These are phyloP conservation scores for Hypoxylon trugodes DNA, from an alignment of 495 filamentous ascomycete genomes.

Conservation along the genomic window DNA sequence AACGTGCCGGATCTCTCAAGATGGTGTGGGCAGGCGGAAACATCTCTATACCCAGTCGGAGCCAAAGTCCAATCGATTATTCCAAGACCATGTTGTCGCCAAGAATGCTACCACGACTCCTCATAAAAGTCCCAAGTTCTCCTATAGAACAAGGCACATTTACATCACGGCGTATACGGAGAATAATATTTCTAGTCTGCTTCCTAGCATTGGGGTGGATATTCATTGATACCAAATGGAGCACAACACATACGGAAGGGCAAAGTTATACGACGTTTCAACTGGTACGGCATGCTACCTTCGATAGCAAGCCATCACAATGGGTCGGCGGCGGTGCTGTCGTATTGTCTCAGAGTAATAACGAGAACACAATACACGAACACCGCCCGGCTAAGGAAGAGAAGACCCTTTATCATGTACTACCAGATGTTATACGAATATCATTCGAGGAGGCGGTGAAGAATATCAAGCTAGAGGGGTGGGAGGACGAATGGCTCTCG, in stretches of 20 bases:
- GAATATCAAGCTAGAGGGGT: slow-evolving; percentile 48
- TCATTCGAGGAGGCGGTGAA: slow-evolving; percentile 50
- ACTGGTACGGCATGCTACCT: slow-evolving; percentile 29
- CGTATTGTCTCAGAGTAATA: slow-evolving; percentile 17
- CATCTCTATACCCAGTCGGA: slow-evolving; percentile 27
- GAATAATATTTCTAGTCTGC: slow-evolving; percentile 30
- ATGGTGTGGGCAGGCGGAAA: slow-evolving; percentile 33
- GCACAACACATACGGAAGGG: slow-evolving; percentile 19
- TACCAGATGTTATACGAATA: slow-evolving; percentile 51
- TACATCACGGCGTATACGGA: slow-evolving; percentile 33
- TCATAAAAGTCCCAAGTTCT: slow-evolving; percentile 36
- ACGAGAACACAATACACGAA: neutral
- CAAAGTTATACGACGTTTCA: slow-evolving; percentile 26
- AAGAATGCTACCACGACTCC: slow-evolving; percentile 35
- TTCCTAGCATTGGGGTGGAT: slow-evolving; percentile 35
- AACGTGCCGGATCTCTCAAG: slow-evolving; percentile 6
- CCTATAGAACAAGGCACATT: slow-evolving; percentile 40
- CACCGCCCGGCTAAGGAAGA: slow-evolving; percentile 17
- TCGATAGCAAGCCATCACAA: slow-evolving; percentile 31
- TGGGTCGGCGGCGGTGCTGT: slow-evolving; percentile 38
- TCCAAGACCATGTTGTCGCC: slow-evolving; percentile 34
- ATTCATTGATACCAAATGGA: slow-evolving; percentile 25
- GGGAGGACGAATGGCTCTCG: slow-evolving; percentile 55
- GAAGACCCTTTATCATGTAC: slow-evolving; percentile 23
- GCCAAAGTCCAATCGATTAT: slow-evolving; percentile 25